These are phyloP conservation scores for Wickerhamomyces xylosicus DNA, from an alignment of 805 yeast genomes.

Conservation along the genomic window DNA sequence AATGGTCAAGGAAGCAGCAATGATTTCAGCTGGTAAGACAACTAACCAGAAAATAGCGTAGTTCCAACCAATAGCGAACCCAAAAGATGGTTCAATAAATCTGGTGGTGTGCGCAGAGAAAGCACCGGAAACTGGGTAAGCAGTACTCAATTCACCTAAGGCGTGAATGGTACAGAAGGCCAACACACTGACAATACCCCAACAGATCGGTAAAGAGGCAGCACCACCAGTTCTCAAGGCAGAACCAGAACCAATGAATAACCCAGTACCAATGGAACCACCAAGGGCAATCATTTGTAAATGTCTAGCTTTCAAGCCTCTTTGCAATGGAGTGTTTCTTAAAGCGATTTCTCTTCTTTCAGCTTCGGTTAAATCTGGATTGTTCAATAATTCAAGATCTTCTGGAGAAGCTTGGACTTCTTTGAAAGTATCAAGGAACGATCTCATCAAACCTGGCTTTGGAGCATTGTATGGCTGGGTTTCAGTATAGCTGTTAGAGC, in stretches of 20 bases:
- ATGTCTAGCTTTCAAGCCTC: constrained; percentile 46
- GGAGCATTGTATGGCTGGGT: background rate
- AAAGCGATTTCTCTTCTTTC: constrained; percentile 32
- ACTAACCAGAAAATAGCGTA: constrained; percentile 44
- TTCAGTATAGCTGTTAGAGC: background rate
- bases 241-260: constrained; percentile 56
- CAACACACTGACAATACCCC: constrained; percentile 43
- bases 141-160: constrained; percentile 48
- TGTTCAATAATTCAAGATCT: constrained; percentile 20
- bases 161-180: constrained; percentile 53
- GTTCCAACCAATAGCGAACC: constrained; percentile 53
- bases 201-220: constrained; percentile 48
- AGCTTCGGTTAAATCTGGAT: constrained; percentile 25
- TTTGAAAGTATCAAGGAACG: constrained; percentile 13
- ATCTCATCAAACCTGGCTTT: background rate
- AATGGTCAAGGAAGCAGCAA: constrained; percentile 44
- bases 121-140: constrained; percentile 56
- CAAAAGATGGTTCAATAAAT: constrained; percentile 51
- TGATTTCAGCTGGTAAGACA: constrained; percentile 39
- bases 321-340: constrained; percentile 48
- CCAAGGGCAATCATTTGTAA: constrained; percentile 62
- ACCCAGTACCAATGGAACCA: constrained; percentile 60
- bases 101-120: constrained; percentile 52
- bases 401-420: constrained; percentile 29
- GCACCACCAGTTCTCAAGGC: constrained; percentile 56